A percentile compares a stretch with the other conserved stretches of the same genome.
These are phyloP conservation scores for Dioscorea dumetorum DNA, from an alignment of 106 monocot genomes.

Conservation along the genomic window DNA sequence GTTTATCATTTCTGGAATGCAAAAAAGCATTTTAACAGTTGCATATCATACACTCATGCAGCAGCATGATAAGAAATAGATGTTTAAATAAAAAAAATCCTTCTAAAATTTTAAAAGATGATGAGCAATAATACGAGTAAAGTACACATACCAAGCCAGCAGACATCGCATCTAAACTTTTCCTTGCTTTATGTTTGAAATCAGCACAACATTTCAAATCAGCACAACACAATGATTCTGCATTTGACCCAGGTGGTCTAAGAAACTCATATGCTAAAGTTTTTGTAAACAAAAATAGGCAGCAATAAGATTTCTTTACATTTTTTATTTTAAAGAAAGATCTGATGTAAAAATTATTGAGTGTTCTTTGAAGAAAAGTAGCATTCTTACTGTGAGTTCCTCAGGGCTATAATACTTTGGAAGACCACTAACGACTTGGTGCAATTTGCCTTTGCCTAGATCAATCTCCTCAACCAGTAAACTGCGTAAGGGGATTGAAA, in stretches of 20 bases:
- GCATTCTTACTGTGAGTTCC: constrained; percentile 56
- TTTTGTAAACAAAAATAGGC: neutral
- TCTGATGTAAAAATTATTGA: too few species aligned
- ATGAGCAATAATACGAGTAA: neutral
- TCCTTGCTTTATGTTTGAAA: constrained; percentile 97
- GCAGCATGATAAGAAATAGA: neutral
- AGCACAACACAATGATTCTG: constrained; percentile 83
- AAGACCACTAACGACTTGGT: constrained; percentile 97
- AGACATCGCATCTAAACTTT: constrained; percentile 85
- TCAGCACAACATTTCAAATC: too few species aligned
- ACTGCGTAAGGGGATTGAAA: constrained; percentile 33
- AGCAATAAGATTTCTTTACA: neutral
- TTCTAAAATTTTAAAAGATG: neutral
- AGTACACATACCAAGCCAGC: constrained; percentile 69
- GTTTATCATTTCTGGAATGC: too few species aligned
- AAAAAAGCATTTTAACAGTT: neutral
- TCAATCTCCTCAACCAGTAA: constrained; percentile 96
- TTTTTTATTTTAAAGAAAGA: too few species aligned
- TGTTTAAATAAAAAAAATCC: neutral
- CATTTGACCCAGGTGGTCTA: constrained; percentile 2
- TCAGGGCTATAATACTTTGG: constrained; percentile 87
- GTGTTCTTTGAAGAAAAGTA: neutral
- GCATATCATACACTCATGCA: neutral
- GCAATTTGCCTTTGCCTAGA: constrained; percentile 69
- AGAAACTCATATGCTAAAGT: neutral